Conservation (phyloP, 2,329 filamentous ascomycete genomes). For the Colletotrichum graminicola region DNA sequence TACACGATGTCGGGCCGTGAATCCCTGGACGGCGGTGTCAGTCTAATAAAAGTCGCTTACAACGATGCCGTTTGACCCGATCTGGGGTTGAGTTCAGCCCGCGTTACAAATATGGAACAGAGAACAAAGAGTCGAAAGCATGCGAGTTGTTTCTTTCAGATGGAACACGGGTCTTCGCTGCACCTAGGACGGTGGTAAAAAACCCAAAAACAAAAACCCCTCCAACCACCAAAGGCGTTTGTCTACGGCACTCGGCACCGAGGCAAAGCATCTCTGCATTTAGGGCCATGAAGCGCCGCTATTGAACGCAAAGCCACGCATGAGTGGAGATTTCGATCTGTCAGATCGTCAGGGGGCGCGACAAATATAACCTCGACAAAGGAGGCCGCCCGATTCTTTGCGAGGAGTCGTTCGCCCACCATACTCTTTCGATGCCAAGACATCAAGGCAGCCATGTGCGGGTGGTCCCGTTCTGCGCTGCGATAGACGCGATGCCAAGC, state of each 20-base stretch:
- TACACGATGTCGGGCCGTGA: neutral
- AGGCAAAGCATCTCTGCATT: neutral
- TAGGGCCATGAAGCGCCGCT: neutral
- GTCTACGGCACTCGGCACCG: constrained; percentile 12
- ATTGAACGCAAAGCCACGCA: neutral
- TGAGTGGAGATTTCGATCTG: neutral
- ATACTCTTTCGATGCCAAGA: neutral
- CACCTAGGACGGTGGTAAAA: neutral
- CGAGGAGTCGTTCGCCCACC: neutral
- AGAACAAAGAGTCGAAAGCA: constrained; percentile 19
- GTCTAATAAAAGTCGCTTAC: neutral
- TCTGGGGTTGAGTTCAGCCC: constrained; percentile 19
- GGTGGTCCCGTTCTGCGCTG: constrained; percentile 5
- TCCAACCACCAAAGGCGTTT: neutral
- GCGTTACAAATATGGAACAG: constrained; percentile 37
- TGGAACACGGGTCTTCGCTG: constrained; percentile 12
- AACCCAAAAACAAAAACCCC: no score
- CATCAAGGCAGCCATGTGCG: constrained; percentile 1
- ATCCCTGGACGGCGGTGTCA: constrained; percentile 9
- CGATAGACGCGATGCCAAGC: constrained; percentile 23
- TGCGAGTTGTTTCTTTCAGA: constrained; percentile 18
- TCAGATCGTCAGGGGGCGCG: neutral
- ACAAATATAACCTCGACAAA: neutral
- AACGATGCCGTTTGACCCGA: constrained; percentile 30
- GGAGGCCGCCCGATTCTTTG: neutral